Conservation (phyloP, 345 rosid species). For the Rhizophora mangle region DNA sequence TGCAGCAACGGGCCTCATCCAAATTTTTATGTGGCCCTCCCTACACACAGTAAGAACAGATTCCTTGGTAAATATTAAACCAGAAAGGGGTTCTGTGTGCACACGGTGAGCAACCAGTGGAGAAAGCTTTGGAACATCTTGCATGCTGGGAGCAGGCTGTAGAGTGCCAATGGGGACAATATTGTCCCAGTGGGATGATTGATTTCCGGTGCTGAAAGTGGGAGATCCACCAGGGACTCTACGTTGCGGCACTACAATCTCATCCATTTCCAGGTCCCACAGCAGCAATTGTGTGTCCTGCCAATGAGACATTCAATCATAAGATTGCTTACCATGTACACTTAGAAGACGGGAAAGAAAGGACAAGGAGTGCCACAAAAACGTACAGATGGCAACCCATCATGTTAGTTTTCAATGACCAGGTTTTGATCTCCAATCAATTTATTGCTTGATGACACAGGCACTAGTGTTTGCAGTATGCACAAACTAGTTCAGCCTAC, state of each 20-base stretch:
- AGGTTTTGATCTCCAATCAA: conserved; percentile 7
- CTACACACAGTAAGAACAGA: conserved; percentile 83
- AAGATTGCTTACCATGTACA: not conserved
- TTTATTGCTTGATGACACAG: too few species aligned
- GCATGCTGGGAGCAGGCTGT: conserved; percentile 92
- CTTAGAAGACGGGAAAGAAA: not conserved
- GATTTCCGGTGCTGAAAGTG: conserved; percentile 92
- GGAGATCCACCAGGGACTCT: conserved; percentile 90
- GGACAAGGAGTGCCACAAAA: not conserved
- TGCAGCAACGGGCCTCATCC: conserved; percentile 76
- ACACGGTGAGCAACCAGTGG: conserved; percentile 85
- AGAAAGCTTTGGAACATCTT: conserved; percentile 88
- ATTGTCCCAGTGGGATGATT: conserved; percentile 97
- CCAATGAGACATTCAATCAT: not conserved
- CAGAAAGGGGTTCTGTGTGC: conserved; percentile 93
- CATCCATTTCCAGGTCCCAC: conserved; percentile 99
- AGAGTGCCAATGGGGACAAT: conserved; percentile 64
- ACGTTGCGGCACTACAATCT: conserved; percentile 91
- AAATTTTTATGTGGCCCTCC: conserved; percentile 91
- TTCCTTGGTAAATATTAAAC: conserved; percentile 85
- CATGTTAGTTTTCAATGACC: not conserved
- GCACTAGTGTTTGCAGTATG: not conserved
- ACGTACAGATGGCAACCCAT: not conserved
- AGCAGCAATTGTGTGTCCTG: conserved; percentile 96
- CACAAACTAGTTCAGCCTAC: not conserved